Evolutionary conservation across 495 filamentous ascomycete genomes (phyloP), one percentile per base, ranked within the genome.

Genomic region (Friedmanniomyces simplex): DNA sequence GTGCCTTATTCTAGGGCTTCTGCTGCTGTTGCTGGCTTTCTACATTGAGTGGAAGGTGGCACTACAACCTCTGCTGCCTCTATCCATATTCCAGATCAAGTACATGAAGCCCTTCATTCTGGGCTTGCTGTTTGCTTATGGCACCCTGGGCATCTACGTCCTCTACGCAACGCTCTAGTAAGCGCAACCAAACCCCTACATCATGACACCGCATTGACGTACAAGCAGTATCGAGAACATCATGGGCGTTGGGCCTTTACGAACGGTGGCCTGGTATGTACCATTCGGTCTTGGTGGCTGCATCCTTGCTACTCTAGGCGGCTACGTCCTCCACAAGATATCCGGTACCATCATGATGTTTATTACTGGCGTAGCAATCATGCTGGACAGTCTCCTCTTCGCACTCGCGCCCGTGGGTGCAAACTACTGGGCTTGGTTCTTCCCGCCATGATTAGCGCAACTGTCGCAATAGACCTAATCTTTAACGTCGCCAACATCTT

Each of bases 401-500:
- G 88, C 87, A 37, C 61, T 91, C 13, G 77, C 84, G 49, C 87
- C 88, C 2, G 48, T 64, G 2, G 77, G 76, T 13, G 79, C 76
- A 1, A 80, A 77, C 34, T 67, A 84, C 71, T 82, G 85, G 85
- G 80, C 84, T 0, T 91, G 79, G 57, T 75, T 91, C 20, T 90
- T 64, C 87, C 89, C 0, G 71, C 86, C 28, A 94, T 93, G 89
- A 71, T 91, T 34, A 83, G 82, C 62, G 81, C 79, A 4, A 94
- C 89, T 0, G 74, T 91, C 39, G 89, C 83, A 1, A 85, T 94
- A 42, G 89, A 95, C 63, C 83, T 91, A 59, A 85, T 79, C 25
- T 93, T 85, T 74, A 89, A 86, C 65, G 76, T 93, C 12, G 78
- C 85, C 43, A 94, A 88, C 66, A 80, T 94, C 52, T 95, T 91